A percentile compares a stretch with the other conserved stretches of the same genome.
phyloP scores from a whole-genome alignment of 1,139 yeast species.

The Debaryomyces psychrophilus region DNA sequence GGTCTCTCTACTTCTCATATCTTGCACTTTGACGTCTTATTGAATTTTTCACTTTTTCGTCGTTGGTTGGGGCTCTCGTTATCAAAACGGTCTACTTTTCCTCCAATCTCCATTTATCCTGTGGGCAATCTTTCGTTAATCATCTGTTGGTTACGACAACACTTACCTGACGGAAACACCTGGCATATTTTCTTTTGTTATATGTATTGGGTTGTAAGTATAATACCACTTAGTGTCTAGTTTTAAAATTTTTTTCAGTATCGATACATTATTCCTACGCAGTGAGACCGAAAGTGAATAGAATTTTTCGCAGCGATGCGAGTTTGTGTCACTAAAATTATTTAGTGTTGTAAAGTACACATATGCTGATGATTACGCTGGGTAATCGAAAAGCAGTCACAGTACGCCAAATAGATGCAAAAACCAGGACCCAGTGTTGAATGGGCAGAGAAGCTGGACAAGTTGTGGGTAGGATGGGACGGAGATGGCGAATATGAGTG shows the following conservation, averaged over 20 bases:
- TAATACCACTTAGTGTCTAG: slow-evolving; percentile 13
- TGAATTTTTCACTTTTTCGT: neutral
- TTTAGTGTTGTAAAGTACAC: slow-evolving; percentile 6
- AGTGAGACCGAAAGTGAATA: slow-evolving; percentile 1
- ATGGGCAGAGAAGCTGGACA: no score
- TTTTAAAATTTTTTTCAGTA: slow-evolving; percentile 18
- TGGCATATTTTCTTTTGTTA: slow-evolving; percentile 61
- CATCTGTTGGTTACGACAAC: slow-evolving; percentile 5
- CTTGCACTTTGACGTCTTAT: neutral
- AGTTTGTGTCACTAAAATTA: slow-evolving; percentile 6
- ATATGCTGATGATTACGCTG: slow-evolving; percentile 11
- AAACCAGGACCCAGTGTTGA: neutral
- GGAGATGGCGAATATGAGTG: neutral
- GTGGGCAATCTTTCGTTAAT: neutral
- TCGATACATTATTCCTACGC: slow-evolving; percentile 9
- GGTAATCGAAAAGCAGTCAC: slow-evolving; percentile 13
- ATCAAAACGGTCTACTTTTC: neutral
- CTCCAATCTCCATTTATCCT: neutral
- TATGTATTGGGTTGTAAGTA: slow-evolving; percentile 12
- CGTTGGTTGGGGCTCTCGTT: neutral
- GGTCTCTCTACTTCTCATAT: neutral
- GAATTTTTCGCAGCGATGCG: slow-evolving; percentile 3
- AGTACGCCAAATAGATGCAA: slow-evolving; percentile 5
- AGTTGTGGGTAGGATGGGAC: neutral
- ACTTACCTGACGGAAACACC: slow-evolving; percentile 99